phyloP scores from a whole-genome alignment of 2,329 filamentous ascomycete species.

The Pezicula radicicola region DNA sequence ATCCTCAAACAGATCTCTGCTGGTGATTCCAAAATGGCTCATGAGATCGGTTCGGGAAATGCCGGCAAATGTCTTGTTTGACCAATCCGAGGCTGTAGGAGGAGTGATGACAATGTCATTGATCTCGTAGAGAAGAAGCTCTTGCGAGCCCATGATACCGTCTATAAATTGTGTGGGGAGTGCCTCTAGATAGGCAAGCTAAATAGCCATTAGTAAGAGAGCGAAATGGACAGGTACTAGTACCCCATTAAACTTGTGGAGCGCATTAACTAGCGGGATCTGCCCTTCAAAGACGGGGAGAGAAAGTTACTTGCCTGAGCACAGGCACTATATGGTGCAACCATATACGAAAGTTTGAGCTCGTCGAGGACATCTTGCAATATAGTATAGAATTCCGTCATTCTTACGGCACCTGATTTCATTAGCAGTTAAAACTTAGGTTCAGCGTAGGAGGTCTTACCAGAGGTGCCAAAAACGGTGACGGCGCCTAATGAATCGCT shows the following conservation, averaged over 20 bases:
- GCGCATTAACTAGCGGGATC: not conserved
- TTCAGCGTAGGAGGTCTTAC: slow-evolving; percentile 41
- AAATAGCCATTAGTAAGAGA: slow-evolving; percentile 15
- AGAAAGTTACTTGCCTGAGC: slow-evolving; percentile 64
- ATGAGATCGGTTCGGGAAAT: slow-evolving; percentile 69
- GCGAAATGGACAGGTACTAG: too few relatives aligned
- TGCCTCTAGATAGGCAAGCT: slow-evolving; percentile 78
- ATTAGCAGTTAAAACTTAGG: slow-evolving; percentile 23
- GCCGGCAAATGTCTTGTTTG: slow-evolving; percentile 58
- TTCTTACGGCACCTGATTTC: slow-evolving; percentile 61
- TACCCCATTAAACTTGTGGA: too few relatives aligned
- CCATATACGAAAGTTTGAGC: slow-evolving; percentile 69
- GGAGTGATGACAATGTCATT: slow-evolving; percentile 69
- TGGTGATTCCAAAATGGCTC: slow-evolving; percentile 60
- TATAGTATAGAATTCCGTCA: slow-evolving; percentile 71
- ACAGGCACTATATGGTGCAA: slow-evolving; percentile 84
- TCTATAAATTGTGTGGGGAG: slow-evolving; percentile 65
- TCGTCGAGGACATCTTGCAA: slow-evolving; percentile 72
- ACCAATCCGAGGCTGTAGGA: slow-evolving; percentile 64
- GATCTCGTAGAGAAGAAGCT: slow-evolving; percentile 82
- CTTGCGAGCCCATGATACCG: slow-evolving; percentile 79
- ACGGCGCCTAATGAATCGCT: slow-evolving; percentile 80
- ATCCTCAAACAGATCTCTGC: slow-evolving; percentile 73
- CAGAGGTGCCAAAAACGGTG: slow-evolving; percentile 78
- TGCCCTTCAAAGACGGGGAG: not conserved